Evolutionary conservation across 2,329 filamentous ascomycete species (phyloP).

Genomic region (Paraphaeosphaeria sporulosa): DNA sequence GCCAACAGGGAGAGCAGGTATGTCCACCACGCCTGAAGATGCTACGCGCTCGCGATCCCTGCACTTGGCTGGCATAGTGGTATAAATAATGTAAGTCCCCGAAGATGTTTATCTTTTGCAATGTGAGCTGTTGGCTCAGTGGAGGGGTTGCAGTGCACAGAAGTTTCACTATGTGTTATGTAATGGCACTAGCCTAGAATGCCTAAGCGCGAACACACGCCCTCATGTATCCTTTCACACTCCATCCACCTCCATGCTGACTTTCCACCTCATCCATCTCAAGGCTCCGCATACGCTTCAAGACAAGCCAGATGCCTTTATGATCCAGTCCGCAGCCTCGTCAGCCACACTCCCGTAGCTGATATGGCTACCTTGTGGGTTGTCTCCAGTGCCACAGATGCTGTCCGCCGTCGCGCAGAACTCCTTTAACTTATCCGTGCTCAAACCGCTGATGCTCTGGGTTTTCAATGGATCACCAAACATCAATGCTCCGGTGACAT

Average conservation of each 20-base stretch:
- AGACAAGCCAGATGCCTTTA: conserved; percentile 1
- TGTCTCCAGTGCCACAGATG: conserved; percentile 35
- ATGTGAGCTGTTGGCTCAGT: neutral
- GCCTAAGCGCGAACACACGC: neutral
- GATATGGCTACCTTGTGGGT: conserved; percentile 36
- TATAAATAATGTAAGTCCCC: neutral
- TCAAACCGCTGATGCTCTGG: conserved; percentile 28
- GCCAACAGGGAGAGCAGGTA: conserved; percentile 23
- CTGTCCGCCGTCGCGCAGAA: conserved; percentile 38
- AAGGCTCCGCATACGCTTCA: neutral
- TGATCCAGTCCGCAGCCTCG: neutral
- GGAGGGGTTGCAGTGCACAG: neutral
- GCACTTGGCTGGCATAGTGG: conserved; percentile 27
- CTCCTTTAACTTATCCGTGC: conserved; percentile 31
- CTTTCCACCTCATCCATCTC: neutral
- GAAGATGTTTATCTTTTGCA: neutral
- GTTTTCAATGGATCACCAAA: conserved; percentile 44
- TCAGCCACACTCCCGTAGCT: conserved; percentile 13
- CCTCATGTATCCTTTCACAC: too few relatives aligned
- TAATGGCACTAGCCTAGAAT: neutral
- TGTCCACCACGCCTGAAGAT: conserved; percentile 19
- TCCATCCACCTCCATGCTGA: neutral
- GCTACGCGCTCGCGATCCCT: conserved; percentile 27
- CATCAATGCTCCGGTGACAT: conserved; percentile 37
- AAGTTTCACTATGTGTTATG: neutral